Percentiles rank a stretch among this genome's conserved stretches.
phyloP scores from a whole-genome alignment of 257 asterid genomes.

The Solanum clarkiae region DNA sequence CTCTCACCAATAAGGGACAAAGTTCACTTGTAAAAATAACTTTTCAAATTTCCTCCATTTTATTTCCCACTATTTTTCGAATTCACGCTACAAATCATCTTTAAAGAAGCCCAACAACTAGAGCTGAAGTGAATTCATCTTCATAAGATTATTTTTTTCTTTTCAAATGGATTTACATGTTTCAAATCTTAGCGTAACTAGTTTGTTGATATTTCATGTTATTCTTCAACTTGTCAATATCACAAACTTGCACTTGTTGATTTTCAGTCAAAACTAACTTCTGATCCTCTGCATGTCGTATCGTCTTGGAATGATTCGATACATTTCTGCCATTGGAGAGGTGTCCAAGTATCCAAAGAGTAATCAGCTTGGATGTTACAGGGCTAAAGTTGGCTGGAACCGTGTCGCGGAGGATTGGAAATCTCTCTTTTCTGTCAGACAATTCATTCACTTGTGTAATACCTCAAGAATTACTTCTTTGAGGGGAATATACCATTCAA shows the following conservation, averaged over 20 bases:
- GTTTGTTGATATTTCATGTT: constrained; percentile 1
- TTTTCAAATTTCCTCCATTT: too few species aligned
- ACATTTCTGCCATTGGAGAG: constrained; percentile 32
- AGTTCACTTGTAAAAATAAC: too few species aligned
- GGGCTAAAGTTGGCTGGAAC: constrained; percentile 12
- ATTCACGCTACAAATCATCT: too few species aligned
- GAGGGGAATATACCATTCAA: constrained; percentile 14
- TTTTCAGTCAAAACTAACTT: constrained; percentile 23
- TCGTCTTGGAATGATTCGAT: constrained; percentile 21
- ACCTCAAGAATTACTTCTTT: constrained; percentile 19
- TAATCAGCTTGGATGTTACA: constrained; percentile 17
- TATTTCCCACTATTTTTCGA: too few species aligned
- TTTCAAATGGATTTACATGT: constrained; percentile 5
- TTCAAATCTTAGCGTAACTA: neutral
- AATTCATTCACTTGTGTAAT: constrained; percentile 21
- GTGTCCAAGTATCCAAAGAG: constrained; percentile 14
- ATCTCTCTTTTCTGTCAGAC: constrained; percentile 23
- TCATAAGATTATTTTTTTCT: too few species aligned
- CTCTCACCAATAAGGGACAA: too few species aligned
- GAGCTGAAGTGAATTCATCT: too few species aligned
- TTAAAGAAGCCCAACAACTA: too few species aligned
- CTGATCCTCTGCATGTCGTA: constrained; percentile 23
- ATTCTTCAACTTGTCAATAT: constrained; percentile 1
- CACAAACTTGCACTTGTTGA: constrained; percentile 20
- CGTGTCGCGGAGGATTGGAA: constrained; percentile 21